These are phyloP conservation scores for Cutaneotrichosporon cavernicola DNA, from an alignment of 1,284 basidiomycete genomes.

Conservation along the genomic window DNA sequence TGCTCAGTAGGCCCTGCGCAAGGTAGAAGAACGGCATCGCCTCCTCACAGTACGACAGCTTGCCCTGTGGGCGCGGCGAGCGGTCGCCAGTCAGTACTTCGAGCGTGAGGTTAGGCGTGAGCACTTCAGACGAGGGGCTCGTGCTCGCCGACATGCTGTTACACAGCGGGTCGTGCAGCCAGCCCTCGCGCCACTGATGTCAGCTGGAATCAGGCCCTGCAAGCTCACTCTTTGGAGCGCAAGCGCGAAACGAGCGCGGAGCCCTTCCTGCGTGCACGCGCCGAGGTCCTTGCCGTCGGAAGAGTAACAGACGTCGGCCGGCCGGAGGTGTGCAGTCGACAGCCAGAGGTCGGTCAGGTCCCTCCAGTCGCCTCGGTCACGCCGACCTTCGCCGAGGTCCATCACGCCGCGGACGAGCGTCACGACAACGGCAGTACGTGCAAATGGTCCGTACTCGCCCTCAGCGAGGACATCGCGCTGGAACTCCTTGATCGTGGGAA, in stretches of 20 bases:
- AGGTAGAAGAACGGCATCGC: constrained; percentile 56
- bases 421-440: constrained; percentile 50
- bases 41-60: constrained; percentile 49
- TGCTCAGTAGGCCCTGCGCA: constrained; percentile 48
- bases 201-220: background rate
- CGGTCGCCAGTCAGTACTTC: constrained; percentile 6
- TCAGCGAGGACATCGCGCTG: constrained; percentile 42
- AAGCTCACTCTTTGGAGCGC: constrained; percentile 44
- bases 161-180: constrained; percentile 54
- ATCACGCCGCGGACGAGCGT: constrained; percentile 53
- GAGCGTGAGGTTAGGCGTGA: constrained; percentile 6
- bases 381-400: constrained; percentile 54
- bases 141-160: constrained; percentile 6
- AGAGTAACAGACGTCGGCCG: constrained; percentile 33
- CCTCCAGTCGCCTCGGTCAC: constrained; percentile 51
- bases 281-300: constrained; percentile 41
- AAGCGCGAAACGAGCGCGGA: constrained; percentile 39
- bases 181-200: constrained; percentile 53
- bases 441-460: constrained; percentile 53
- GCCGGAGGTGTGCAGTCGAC: constrained; percentile 38
- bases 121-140: background rate
- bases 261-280: constrained; percentile 32
- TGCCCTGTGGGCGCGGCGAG: constrained; percentile 16
- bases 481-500: constrained; percentile 40
- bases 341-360: constrained; percentile 53